A percentile compares a stretch with the other conserved stretches of the same genome.
Conservation (phyloP, 2,329 filamentous ascomycete genomes). For the Ophiostoma quercus region DNA sequence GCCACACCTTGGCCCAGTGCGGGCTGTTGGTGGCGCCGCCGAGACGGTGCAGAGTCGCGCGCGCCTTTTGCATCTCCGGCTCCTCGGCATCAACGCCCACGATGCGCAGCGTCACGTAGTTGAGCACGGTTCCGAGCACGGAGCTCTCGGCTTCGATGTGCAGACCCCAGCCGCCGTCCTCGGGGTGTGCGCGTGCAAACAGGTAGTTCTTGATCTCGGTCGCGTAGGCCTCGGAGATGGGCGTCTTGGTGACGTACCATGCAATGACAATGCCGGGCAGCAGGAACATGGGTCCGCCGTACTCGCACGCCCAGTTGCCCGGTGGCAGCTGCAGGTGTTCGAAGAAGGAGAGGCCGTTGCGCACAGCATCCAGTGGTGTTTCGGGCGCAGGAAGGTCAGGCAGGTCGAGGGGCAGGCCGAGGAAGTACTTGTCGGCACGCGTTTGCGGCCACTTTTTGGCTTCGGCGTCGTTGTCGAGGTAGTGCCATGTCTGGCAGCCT, state of each 20-base stretch:
- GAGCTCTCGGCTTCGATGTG: slow-evolving; percentile 92
- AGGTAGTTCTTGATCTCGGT: slow-evolving; percentile 92
- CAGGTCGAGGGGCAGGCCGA: slow-evolving; percentile 72
- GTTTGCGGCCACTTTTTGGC: slow-evolving; percentile 76
- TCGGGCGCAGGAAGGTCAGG: slow-evolving; percentile 65
- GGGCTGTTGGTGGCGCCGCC: slow-evolving; percentile 79
- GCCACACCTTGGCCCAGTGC: slow-evolving; percentile 97
- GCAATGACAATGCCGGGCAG: slow-evolving; percentile 78
- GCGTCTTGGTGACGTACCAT: slow-evolving; percentile 85
- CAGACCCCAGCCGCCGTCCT: slow-evolving; percentile 94
- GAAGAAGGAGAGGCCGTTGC: slow-evolving; percentile 83
- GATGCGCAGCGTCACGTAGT: slow-evolving; percentile 75
- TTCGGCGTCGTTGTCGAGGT: slow-evolving; percentile 69
- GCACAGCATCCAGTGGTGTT: slow-evolving; percentile 69
- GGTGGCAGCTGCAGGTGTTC: slow-evolving; percentile 80
- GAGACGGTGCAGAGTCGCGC: slow-evolving; percentile 73
- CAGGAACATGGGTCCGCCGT: slow-evolving; percentile 95
- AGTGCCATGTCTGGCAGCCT: slow-evolving; percentile 91
- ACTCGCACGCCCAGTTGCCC: slow-evolving; percentile 95
- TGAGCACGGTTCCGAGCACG: slow-evolving; percentile 84
- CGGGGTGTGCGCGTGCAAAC: slow-evolving; percentile 73
- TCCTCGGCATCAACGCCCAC: slow-evolving; percentile 81
- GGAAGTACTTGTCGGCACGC: slow-evolving; percentile 79
- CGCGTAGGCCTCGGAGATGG: slow-evolving; percentile 71
- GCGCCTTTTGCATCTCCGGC: slow-evolving; percentile 76